Conservation (phyloP, 768 basidiomycete species). For the Tricholoma flavovirens region DNA sequence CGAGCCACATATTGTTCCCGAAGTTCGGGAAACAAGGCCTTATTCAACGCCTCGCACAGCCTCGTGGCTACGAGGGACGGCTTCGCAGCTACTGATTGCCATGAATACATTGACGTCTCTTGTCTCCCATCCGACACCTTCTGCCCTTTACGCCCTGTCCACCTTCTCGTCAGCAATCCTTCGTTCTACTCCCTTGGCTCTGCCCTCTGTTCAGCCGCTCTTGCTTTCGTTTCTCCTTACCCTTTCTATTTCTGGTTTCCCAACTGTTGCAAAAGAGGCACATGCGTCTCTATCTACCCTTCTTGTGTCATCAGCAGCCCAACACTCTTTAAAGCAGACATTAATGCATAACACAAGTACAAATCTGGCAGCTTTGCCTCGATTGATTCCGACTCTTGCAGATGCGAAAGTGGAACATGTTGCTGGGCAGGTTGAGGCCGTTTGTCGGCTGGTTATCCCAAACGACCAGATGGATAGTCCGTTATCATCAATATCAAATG, state of each 20-base stretch:
- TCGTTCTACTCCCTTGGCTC: slow-evolving; percentile 48
- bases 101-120: slow-evolving; percentile 70
- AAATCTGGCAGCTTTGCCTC: slow-evolving; percentile 65
- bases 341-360: slow-evolving; percentile 60
- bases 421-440: slow-evolving; percentile 62
- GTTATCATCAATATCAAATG: slow-evolving; percentile 41
- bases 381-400: slow-evolving; percentile 60
- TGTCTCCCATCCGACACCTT: slow-evolving; percentile 63
- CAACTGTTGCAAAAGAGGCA: slow-evolving; percentile 47
- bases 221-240: slow-evolving; percentile 70
- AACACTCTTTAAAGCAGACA: slow-evolving; percentile 44
- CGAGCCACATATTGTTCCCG: slow-evolving; percentile 14
- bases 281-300: slow-evolving; percentile 40
- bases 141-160: slow-evolving; percentile 54
- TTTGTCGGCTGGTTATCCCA: slow-evolving; percentile 46
- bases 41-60: slow-evolving; percentile 55
- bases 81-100: slow-evolving; percentile 79
- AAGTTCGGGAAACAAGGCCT: slow-evolving; percentile 22
- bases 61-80: slow-evolving; percentile 77
- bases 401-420: slow-evolving; percentile 72
- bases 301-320: slow-evolving; percentile 36
- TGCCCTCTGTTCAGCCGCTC: slow-evolving; percentile 63
- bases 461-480: slow-evolving; percentile 16
- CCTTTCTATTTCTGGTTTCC: slow-evolving; percentile 55
- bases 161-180: slow-evolving; percentile 52